phyloP scores from a whole-genome alignment of 768 basidiomycete genomes.

The Antrodiella citrinella region DNA sequence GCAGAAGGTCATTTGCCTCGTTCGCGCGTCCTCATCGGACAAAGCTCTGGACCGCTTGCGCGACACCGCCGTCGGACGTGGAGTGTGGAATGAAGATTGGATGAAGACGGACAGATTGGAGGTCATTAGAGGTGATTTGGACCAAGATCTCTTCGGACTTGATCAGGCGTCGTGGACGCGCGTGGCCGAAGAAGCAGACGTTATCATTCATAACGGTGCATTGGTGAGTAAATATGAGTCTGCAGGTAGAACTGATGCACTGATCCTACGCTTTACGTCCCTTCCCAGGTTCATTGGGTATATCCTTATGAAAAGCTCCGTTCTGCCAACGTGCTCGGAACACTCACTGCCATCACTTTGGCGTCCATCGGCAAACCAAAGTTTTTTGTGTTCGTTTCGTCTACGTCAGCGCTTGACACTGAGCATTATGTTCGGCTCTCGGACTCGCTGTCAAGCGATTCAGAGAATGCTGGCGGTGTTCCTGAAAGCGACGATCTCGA shows the following conservation, averaged over 20 bases:
- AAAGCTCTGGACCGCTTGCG: slow-evolving; percentile 63
- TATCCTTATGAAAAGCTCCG: slow-evolving; percentile 95
- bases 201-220: slow-evolving; percentile 93
- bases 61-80: slow-evolving; percentile 67
- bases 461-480: slow-evolving; percentile 51
- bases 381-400: slow-evolving; percentile 82
- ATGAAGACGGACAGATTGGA: slow-evolving; percentile 56
- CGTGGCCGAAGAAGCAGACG: slow-evolving; percentile 67
- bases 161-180: slow-evolving; percentile 53
- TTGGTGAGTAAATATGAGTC: slow-evolving; percentile 50
- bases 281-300: slow-evolving; percentile 90
- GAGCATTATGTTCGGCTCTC: slow-evolving; percentile 85
- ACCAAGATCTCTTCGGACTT: slow-evolving; percentile 68
- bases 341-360: slow-evolving; percentile 75
- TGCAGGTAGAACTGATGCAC: not conserved
- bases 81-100: slow-evolving; percentile 89
- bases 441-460: slow-evolving; percentile 46
- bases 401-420: slow-evolving; percentile 91
- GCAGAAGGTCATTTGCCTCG: slow-evolving; percentile 85
- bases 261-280: not conserved
- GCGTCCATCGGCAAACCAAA: slow-evolving; percentile 72
- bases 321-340: slow-evolving; percentile 86
- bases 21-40: slow-evolving; percentile 59
- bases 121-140: slow-evolving; percentile 80
- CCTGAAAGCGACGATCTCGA: slow-evolving; percentile 87